Evolutionary conservation across 2,329 filamentous ascomycete genomes (phyloP).

Genomic region (Beauveria asiatica): DNA sequence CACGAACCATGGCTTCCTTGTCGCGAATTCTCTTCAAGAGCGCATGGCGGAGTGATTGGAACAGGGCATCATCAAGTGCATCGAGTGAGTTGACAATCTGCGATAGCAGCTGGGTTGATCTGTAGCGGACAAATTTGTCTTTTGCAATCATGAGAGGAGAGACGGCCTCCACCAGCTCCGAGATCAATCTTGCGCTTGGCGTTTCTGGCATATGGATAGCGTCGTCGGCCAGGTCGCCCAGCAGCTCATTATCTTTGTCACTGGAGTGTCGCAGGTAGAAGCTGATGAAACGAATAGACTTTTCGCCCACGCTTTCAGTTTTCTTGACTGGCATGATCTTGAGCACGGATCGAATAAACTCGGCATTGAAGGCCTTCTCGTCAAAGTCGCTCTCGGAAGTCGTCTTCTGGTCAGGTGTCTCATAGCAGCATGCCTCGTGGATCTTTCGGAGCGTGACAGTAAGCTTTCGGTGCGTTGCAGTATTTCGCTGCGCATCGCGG

Average conservation of each 20-base stretch:
- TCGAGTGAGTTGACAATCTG: slow-evolving; percentile 90
- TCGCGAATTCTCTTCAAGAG: slow-evolving; percentile 82
- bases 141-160: slow-evolving; percentile 74
- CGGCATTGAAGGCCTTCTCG: slow-evolving; percentile 78
- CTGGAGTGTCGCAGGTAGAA: slow-evolving; percentile 69
- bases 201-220: slow-evolving; percentile 70
- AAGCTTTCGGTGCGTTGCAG: slow-evolving; percentile 82
- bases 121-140: slow-evolving; percentile 86
- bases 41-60: slow-evolving; percentile 69
- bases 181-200: slow-evolving; percentile 70
- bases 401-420: slow-evolving; percentile 46
- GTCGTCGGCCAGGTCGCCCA: slow-evolving; percentile 53
- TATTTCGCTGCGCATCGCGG: slow-evolving; percentile 78
- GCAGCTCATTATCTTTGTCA: slow-evolving; percentile 62
- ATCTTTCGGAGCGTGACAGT: slow-evolving; percentile 82
- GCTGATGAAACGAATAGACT: slow-evolving; percentile 77
- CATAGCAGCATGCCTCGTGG: slow-evolving; percentile 74
- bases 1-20: slow-evolving; percentile 85
- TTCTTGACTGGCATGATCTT: slow-evolving; percentile 84
- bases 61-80: slow-evolving; percentile 85
- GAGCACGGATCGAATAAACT: slow-evolving; percentile 75
- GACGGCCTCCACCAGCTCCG: slow-evolving; percentile 62
- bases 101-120: slow-evolving; percentile 80
- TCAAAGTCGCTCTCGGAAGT: slow-evolving; percentile 57
- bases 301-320: slow-evolving; percentile 79